Base-by-base conservation (phyloP, 805 yeast species). In the Monosporozyma aerobia region DNA sequence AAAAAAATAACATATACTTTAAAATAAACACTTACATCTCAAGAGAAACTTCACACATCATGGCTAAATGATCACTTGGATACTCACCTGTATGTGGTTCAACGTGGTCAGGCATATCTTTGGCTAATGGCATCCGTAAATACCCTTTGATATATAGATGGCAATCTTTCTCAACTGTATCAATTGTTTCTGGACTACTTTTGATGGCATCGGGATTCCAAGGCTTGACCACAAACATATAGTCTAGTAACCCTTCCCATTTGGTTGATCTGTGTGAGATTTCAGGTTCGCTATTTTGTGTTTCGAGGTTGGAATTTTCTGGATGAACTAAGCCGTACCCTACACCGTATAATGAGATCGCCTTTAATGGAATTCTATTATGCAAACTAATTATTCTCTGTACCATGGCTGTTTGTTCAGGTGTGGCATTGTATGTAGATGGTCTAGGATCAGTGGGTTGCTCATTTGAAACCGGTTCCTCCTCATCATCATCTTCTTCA, bases 251-350 rank as follows among this genome's bases (percentile, higher is more conserved):
- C 0, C 96, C 97, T 50, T 87, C 74, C 95, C 96, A 90, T 0
- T 84, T 65, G 59, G 83, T 83, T 0, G 96, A 94, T 96, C 97
- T 90, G 62, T 90, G 90, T 1, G 97, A 88, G 56, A 88, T 85
- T 48, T 74, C 73, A 0, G 98, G 97, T 65, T 92, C 97, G 50
- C 78, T 74, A 51, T 48, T 43, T 50, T 79, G 68, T 33, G 76
- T 81, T 54, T 81, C 80, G 4, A 72, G 51, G 2, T 86, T 87
- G 0, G 90, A 53, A 60, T 85, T 85, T 46, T 75, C 75, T 0
- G 82, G 81, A 65, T 88, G 88, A 0, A 84, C 85, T 14, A 65
- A 61, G 13, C 67, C 60, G 63, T 89, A 89, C 1, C 80, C 90
- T 2, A 79, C 70, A 1, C 92, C 82, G 61, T 89, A 89, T 37